Conservation (phyloP, 805 yeast genomes). For the Wickerhamiella dianesei region DNA sequence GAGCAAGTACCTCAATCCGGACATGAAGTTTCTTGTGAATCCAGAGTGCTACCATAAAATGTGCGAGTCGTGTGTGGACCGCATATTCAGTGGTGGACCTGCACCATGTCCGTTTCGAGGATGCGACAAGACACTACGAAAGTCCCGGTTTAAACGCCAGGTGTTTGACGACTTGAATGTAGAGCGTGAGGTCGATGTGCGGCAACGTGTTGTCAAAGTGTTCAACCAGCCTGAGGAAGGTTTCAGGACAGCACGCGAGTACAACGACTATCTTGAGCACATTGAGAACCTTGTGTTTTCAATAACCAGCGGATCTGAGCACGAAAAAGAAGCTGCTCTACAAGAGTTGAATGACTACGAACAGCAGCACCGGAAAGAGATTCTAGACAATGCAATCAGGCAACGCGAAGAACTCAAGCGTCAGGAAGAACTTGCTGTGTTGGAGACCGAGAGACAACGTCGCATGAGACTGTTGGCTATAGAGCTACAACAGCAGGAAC, state of each 20-base stretch:
- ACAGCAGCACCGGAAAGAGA: slow-evolving; percentile 56
- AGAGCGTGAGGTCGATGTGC: slow-evolving; percentile 83
- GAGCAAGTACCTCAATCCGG: slow-evolving; percentile 84
- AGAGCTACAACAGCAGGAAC: slow-evolving; percentile 47
- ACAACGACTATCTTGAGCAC: slow-evolving; percentile 68
- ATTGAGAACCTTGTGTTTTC: slow-evolving; percentile 73
- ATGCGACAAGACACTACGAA: slow-evolving; percentile 76
- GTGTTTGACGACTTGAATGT: slow-evolving; percentile 81
- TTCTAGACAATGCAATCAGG: slow-evolving; percentile 59
- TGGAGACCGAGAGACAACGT: slow-evolving; percentile 52
- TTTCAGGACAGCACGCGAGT: slow-evolving; percentile 46
- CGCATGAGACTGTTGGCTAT: slow-evolving; percentile 40
- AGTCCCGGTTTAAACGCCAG: slow-evolving; percentile 83
- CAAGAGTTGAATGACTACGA: slow-evolving; percentile 44
- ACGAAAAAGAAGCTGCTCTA: slow-evolving; percentile 50
- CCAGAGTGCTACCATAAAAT: slow-evolving; percentile 98
- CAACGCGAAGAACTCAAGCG: slow-evolving; percentile 59
- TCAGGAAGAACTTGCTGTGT: slow-evolving; percentile 47
- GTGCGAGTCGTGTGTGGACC: slow-evolving; percentile 89
- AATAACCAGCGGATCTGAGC: slow-evolving; percentile 54
- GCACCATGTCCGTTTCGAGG: slow-evolving; percentile 92
- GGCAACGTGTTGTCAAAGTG: slow-evolving; percentile 61
- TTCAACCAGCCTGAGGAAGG: slow-evolving; percentile 72
- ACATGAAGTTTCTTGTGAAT: slow-evolving; percentile 79
- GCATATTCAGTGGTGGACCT: slow-evolving; percentile 88